Conservation (phyloP, 148 eudicot genomes). For the Camellia sinensis region DNA sequence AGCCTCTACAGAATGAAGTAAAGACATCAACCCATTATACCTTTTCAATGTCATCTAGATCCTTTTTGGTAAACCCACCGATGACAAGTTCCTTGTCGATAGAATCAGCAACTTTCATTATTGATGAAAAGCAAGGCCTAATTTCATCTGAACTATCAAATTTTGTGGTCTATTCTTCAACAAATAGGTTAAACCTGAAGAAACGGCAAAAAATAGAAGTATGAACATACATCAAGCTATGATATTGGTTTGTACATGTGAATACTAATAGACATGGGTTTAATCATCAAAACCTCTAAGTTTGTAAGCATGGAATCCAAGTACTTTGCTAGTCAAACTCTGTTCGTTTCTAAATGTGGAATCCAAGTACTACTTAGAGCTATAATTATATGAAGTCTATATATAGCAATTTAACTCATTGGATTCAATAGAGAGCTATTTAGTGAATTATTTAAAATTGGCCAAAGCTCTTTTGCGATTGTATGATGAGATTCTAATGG, state of each 20-base stretch:
- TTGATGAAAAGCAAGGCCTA: slow-evolving; percentile 67
- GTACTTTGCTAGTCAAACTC: background rate
- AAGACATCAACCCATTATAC: slow-evolving; percentile 13
- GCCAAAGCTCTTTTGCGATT: background rate
- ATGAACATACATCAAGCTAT: background rate
- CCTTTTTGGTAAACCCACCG: slow-evolving; percentile 64
- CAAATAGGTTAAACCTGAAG: slow-evolving; percentile 64
- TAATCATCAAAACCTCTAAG: background rate
- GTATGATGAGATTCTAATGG: background rate
- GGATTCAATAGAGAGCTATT: background rate
- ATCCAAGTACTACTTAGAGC: background rate
- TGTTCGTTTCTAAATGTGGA: background rate
- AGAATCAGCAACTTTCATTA: slow-evolving; percentile 44
- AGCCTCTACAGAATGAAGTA: no score
- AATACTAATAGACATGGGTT: background rate
- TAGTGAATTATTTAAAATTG: background rate
- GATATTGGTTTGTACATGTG: background rate
- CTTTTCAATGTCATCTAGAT: slow-evolving; percentile 57
- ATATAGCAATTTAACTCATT: background rate
- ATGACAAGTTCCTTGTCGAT: slow-evolving; percentile 69
- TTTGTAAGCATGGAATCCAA: background rate
- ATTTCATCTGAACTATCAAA: slow-evolving; percentile 50
- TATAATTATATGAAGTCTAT: background rate
- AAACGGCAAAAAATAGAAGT: background rate
- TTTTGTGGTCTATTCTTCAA: slow-evolving; percentile 48